Evolutionary conservation across 192 early-diverging fungal genomes (phyloP).

Genomic region (Coemansia sp.): DNA sequence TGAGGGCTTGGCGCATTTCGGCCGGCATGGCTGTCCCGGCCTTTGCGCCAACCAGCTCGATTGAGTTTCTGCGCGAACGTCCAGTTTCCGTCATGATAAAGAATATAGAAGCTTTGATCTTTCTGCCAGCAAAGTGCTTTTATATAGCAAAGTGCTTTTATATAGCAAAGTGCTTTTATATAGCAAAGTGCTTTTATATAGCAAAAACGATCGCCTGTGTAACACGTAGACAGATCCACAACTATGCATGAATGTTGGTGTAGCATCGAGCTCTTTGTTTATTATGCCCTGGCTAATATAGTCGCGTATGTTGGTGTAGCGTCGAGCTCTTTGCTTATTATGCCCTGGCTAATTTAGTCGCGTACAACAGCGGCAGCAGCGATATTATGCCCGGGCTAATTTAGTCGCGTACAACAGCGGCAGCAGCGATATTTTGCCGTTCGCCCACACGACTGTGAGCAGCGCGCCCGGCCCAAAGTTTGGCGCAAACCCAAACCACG

Average conservation of each 20-base stretch:
- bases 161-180: no score
- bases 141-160: no score
- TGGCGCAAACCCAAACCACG: slow-evolving; percentile 48
- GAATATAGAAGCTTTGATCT: no score
- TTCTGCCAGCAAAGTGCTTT: no score
- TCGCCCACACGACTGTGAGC: slow-evolving; percentile 55
- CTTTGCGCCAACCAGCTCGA: slow-evolving; percentile 45
- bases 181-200: no score
- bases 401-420: slow-evolving; percentile 39
- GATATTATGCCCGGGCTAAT: slow-evolving; percentile 55
- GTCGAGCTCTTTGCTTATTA: background rate
- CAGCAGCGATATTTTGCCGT: slow-evolving; percentile 52
- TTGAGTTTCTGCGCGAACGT: slow-evolving; percentile 49
- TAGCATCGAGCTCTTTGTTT: background rate
- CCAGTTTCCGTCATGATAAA: background rate
- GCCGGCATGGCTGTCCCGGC: slow-evolving; percentile 41
- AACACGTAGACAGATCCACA: no score
- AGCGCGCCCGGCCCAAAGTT: slow-evolving; percentile 49
- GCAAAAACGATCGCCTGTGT: background rate
- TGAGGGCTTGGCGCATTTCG: slow-evolving; percentile 59
- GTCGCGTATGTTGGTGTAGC: slow-evolving; percentile 22
- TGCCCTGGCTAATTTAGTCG: slow-evolving; percentile 8
- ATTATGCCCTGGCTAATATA: slow-evolving; percentile 7
- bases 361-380: slow-evolving; percentile 47
- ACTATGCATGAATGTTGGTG: background rate